These are phyloP conservation scores for Amanita brunnescens DNA, from an alignment of 768 basidiomycete genomes.

Conservation along the genomic window DNA sequence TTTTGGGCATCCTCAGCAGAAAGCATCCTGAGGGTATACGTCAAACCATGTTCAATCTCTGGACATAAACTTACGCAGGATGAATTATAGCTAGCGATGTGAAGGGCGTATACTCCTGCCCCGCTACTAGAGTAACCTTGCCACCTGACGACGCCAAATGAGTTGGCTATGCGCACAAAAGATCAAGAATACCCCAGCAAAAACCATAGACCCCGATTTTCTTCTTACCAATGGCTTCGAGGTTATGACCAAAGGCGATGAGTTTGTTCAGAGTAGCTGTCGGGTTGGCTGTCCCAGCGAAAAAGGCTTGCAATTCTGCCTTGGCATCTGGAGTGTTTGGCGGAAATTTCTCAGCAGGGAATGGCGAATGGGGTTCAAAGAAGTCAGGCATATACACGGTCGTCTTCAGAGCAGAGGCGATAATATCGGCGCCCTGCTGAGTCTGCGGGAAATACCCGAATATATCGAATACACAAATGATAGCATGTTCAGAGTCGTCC, in stretches of 20 bases:
- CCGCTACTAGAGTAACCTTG: slow-evolving; percentile 38
- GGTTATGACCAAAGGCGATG: slow-evolving; percentile 27
- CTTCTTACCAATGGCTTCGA: slow-evolving; percentile 34
- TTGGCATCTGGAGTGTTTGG: slow-evolving; percentile 46
- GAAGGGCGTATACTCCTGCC: slow-evolving; percentile 32
- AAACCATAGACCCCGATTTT: slow-evolving; percentile 44
- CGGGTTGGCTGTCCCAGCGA: slow-evolving; percentile 43
- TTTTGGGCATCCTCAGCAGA: slow-evolving; percentile 40
- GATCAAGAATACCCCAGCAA: slow-evolving; percentile 40
- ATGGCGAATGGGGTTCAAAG: slow-evolving; percentile 45
- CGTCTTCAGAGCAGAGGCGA: slow-evolving; percentile 41
- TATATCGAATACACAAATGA: slow-evolving; percentile 55
- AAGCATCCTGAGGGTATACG: slow-evolving; percentile 33
- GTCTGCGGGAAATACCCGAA: slow-evolving; percentile 64
- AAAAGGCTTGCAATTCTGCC: slow-evolving; percentile 46
- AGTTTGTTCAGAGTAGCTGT: slow-evolving; percentile 31
- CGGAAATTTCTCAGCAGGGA: slow-evolving; percentile 41
- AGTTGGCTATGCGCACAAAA: not conserved
- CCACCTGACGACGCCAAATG: slow-evolving; percentile 26
- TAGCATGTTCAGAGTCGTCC: slow-evolving; percentile 37
- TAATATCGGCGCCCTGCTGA: slow-evolving; percentile 56
- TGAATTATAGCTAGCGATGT: slow-evolving; percentile 43
- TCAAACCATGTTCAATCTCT: not conserved
- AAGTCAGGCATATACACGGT: slow-evolving; percentile 63
- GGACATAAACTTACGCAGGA: slow-evolving; percentile 38